Percentiles rank a stretch among this genome's conserved stretches.
Evolutionary conservation across 257 asterid genomes (phyloP).

Genomic region (Nicotiana paniculata): DNA sequence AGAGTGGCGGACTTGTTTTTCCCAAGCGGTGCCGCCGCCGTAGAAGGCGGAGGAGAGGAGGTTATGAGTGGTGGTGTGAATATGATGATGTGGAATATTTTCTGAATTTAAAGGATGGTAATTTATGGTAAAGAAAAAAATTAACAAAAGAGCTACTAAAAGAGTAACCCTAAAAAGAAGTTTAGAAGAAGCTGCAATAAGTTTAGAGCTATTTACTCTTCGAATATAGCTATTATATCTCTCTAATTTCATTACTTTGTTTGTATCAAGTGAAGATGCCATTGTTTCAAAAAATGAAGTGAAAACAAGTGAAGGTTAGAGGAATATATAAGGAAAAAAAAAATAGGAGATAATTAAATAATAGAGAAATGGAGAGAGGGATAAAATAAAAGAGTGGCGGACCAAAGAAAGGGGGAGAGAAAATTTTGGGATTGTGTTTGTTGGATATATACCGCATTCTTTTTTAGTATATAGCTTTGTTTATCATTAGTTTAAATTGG

Average conservation of each 20-base stretch:
- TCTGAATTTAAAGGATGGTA: slow-evolving; percentile 41
- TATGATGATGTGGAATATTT: slow-evolving; percentile 15
- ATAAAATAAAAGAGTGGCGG: background rate
- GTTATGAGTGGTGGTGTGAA: slow-evolving; percentile 41
- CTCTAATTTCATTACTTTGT: slow-evolving; percentile 64
- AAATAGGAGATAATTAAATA: background rate
- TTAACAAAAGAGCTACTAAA: slow-evolving; percentile 60
- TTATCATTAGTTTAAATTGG: background rate
- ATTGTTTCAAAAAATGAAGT: slow-evolving; percentile 8
- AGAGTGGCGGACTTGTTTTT: slow-evolving; percentile 74
- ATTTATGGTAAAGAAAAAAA: slow-evolving; percentile 71
- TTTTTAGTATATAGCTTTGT: background rate
- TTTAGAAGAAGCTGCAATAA: slow-evolving; percentile 76
- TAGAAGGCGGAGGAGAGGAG: slow-evolving; percentile 76
- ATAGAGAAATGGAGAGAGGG: background rate
- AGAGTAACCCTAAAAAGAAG: slow-evolving; percentile 84
- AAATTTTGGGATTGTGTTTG: slow-evolving; percentile 15
- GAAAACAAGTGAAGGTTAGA: background rate
- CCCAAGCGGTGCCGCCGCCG: slow-evolving; percentile 70
- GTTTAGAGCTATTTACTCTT: slow-evolving; percentile 64
- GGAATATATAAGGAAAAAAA: background rate
- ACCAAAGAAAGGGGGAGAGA: background rate
- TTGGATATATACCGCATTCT: slow-evolving; percentile 37
- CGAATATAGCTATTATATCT: slow-evolving; percentile 76
- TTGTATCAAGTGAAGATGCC: slow-evolving; percentile 44